phyloP scores from a whole-genome alignment of 306 rosid species.

The Sechiopsis laciniata region DNA sequence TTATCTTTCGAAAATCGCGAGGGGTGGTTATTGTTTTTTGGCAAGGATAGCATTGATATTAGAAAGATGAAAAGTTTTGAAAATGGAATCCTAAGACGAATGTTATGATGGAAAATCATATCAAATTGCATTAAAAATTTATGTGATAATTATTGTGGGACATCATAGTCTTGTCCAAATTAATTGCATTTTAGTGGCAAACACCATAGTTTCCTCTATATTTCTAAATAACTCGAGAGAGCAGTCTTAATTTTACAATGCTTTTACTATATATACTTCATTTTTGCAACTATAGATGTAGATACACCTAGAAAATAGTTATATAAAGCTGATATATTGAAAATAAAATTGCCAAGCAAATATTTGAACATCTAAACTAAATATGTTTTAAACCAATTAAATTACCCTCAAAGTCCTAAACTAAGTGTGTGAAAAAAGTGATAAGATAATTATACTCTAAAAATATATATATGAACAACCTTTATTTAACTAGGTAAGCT shows the following conservation, averaged over 20 bases:
- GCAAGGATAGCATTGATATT: neutral
- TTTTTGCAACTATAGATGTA: too few relatives aligned
- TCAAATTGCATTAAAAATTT: slow-evolving; percentile 7
- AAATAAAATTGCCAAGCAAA: too few relatives aligned
- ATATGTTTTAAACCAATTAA: too few relatives aligned
- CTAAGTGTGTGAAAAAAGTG: too few relatives aligned
- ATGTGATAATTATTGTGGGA: slow-evolving; percentile 18
- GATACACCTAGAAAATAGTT: too few relatives aligned
- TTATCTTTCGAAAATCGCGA: neutral
- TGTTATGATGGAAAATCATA: slow-evolving; percentile 15
- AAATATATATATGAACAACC: too few relatives aligned
- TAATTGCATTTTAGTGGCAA: slow-evolving; percentile 11
- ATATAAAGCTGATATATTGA: too few relatives aligned
- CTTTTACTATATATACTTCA: too few relatives aligned
- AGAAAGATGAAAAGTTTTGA: slow-evolving; percentile 7
- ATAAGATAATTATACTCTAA: too few relatives aligned
- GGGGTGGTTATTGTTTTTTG: slow-evolving; percentile 4
- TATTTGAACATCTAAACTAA: too few relatives aligned
- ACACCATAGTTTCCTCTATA: neutral
- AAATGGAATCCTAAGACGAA: slow-evolving; percentile 20
- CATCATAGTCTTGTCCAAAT: neutral
- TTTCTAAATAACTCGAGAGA: neutral
- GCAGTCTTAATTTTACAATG: neutral
- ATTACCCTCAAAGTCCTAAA: too few relatives aligned
- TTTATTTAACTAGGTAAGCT: too few relatives aligned